Evolutionary conservation across 257 asterid species (phyloP), one percentile per base, ranked within the genome.

Genomic region (Avicennia marina): DNA sequence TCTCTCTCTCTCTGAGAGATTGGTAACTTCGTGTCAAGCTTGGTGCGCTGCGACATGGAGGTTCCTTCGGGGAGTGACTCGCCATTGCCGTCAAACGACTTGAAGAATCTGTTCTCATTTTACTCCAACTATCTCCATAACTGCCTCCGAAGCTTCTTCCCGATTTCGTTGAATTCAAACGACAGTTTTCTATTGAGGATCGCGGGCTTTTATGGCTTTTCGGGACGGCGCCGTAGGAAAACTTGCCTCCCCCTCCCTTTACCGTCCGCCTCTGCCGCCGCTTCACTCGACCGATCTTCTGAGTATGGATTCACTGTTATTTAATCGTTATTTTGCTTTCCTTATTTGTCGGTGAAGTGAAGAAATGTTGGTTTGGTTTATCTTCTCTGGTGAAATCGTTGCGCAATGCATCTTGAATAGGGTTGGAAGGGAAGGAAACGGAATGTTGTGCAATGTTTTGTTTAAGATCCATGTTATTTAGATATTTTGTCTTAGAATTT

Each of bases 211-310:
- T 67, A 70, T 48, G 66, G 57, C 38, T 13, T 74, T 34, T 34
- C 70, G 2, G 75, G 53, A 58, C 77, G 87, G 15, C 86, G 90
- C 26, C 87, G 87, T 32, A 74, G 90, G 63, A 84, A 62, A 49
- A 78, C 79, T 33, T 77, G 77, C 76, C 93, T 93, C 7, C 95
- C 97, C 32, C 86, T 89, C 4, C 98, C 98, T 17, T 62, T 89
- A 57, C 95, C 95, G 54, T 64, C 83, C 15, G 68, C 68, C 25
- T 62, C 80, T 58, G 50, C 80, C 34, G 40, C 69, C 49, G 62
- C 78, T 36, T 75, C 83, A 5, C 70, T 75, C 24, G 89, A 74
- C 53, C 80, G 58, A 27, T 78, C 83, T 45, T 62, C 94, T 45
- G 51, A 61, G 93, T 79, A 80, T 56, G 82, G 53, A 16, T 52